Conservation (phyloP, 495 filamentous ascomycete species). For the Penicillium malachiteum region DNA sequence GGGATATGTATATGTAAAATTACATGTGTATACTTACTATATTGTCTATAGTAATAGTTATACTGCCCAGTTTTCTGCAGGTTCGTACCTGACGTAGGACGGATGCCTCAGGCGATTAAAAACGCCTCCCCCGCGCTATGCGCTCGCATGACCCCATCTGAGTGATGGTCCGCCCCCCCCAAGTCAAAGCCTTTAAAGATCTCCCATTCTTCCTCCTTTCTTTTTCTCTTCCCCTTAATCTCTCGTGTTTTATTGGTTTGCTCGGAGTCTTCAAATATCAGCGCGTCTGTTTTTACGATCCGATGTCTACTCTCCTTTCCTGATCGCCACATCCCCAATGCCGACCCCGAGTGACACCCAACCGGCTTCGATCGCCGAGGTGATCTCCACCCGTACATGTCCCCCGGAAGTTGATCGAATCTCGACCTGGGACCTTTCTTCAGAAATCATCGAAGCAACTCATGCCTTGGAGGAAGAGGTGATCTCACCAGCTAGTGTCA, state of each 20-base stretch:
- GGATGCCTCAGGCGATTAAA: conserved; percentile 17
- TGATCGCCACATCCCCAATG: conserved; percentile 48
- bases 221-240: conserved; percentile 3
- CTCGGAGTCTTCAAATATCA: conserved; percentile 6
- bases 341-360: conserved; percentile 58
- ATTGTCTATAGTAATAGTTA: no score
- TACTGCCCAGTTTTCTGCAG: no score
- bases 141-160: conserved; percentile 42
- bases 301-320: conserved; percentile 38
- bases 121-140: conserved; percentile 41
- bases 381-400: conserved; percentile 53
- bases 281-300: conserved; percentile 20
- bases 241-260: conserved; percentile 14
- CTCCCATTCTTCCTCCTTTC: conserved; percentile 13
- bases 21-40: no score
- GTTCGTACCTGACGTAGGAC: conserved; percentile 15
- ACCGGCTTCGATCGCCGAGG: conserved; percentile 47
- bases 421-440: conserved; percentile 32
- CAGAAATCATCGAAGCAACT: conserved; percentile 22
- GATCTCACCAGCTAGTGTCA: conserved; percentile 28
- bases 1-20: no score
- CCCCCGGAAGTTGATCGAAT: conserved; percentile 54
- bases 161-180: conserved; percentile 15
- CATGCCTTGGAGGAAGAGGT: conserved; percentile 28
- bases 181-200: conserved; percentile 17